Evolutionary conservation across 495 filamentous ascomycete genomes (phyloP), one percentile per base, ranked within the genome.

Genomic region (Amniculicola lignicola): DNA sequence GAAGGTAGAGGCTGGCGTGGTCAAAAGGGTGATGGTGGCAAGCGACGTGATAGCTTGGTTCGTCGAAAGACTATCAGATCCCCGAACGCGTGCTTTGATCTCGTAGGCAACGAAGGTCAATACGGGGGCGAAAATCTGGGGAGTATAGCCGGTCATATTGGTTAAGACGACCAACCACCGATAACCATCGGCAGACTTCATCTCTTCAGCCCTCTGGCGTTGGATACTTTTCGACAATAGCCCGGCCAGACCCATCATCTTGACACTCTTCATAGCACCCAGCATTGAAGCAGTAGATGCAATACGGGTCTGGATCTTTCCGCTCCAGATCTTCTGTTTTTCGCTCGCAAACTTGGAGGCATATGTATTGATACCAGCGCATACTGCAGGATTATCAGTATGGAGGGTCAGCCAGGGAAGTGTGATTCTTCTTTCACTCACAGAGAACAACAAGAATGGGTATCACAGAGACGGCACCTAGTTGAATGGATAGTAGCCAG

Each of bases 251-350:
- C 82, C 84, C 4, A 82, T 74, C 77, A 84, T 82, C 55, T 86
- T 87, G 33, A 88, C 69, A 18, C 77, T 76, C 55, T 85, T 84
- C 61, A 83, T 80, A 0, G 78, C 72, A 10, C 75, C 68, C 3
- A 86, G 62, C 70, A 81, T 77, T 0, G 74, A 60, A 4, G 70
- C 74, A 5, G 78, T 82, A 23, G 72, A 69, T 19, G 74, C 70
- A 25, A 83, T 77, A 16, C 78, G 76, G 22, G 52, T 15, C 31
- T 62, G 52, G 46, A 62, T 62, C 4, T 52, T 53, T 22, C 52
- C 49, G 22, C 78, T 74, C 78, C 78, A 83, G 60, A 65, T 64
- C 9, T 69, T 74, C 61, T 79, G 80, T 21, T 74, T 69, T 29
- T 70, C 66, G 46, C 75, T 69, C 33, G 74, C 73, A 58, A 74